Conservation (phyloP, 441 rosid genomes). For the Populus hybrid region DNA sequence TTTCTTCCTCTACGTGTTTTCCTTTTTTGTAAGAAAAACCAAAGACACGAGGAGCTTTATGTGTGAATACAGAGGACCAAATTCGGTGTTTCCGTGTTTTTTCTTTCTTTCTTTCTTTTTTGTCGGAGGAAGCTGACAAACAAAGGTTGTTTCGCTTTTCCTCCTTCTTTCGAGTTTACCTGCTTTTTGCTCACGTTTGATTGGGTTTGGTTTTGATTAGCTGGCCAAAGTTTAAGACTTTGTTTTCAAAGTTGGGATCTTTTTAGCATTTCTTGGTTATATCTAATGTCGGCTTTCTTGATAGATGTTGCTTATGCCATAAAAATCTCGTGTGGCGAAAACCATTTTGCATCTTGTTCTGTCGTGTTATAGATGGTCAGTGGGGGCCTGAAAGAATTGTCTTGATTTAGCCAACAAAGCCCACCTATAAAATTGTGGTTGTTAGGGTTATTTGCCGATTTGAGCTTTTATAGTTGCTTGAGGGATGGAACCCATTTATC, state of each 20-base stretch:
- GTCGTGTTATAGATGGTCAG: conserved; percentile 13
- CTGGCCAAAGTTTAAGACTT: not conserved
- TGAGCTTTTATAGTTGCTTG: conserved; percentile 1
- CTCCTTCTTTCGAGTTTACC: not conserved
- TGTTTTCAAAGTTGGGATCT: not conserved
- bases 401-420: conserved; percentile 11
- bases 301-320: conserved; percentile 11
- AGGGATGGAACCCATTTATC: not conserved
- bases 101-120: too few species aligned
- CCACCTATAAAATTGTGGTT: conserved; percentile 9
- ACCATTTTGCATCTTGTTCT: conserved; percentile 3
- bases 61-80: not conserved
- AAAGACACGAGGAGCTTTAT: not conserved
- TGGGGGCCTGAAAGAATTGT: conserved; percentile 10
- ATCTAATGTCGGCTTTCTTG: conserved; percentile 11
- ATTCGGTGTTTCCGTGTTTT: conserved; percentile 21
- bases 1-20: not conserved
- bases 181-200: not conserved
- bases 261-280: not conserved
- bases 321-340: conserved; percentile 13
- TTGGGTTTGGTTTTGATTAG: not conserved
- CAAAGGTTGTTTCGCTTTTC: conserved; percentile 3
- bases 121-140: conserved; percentile 19
- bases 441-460: conserved; percentile 6
- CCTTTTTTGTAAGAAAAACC: not conserved